These are phyloP conservation scores for Leccinum arenicola DNA, from an alignment of 768 basidiomycete species.

Conservation along the genomic window DNA sequence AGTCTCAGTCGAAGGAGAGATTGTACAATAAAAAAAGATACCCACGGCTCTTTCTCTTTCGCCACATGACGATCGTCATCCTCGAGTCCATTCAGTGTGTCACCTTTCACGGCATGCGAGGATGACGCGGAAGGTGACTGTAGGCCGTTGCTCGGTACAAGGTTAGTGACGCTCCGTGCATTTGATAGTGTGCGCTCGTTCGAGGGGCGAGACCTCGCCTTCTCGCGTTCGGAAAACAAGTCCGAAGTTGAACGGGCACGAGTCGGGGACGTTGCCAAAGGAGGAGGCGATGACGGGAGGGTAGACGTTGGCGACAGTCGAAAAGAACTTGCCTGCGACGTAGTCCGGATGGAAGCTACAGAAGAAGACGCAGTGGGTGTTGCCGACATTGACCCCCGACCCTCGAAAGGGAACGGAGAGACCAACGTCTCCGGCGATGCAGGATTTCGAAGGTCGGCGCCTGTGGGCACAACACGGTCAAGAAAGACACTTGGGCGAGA, in stretches of 20 bases:
- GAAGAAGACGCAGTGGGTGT: slow-evolving; percentile 52
- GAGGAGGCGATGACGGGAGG: slow-evolving; percentile 36
- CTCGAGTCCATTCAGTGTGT: slow-evolving; percentile 19
- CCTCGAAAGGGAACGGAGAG: slow-evolving; percentile 55
- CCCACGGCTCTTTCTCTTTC: slow-evolving; percentile 55
- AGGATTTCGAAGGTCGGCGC: slow-evolving; percentile 58
- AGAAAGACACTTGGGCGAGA: not conserved
- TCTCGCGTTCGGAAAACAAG: slow-evolving; percentile 43
- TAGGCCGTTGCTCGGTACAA: slow-evolving; percentile 19
- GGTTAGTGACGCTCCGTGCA: slow-evolving; percentile 28
- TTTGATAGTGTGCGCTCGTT: slow-evolving; percentile 31
- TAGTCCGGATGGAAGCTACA: slow-evolving; percentile 31
- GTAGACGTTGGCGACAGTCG: slow-evolving; percentile 33
- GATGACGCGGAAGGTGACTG: slow-evolving; percentile 17
- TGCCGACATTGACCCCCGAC: slow-evolving; percentile 42
- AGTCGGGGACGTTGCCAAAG: slow-evolving; percentile 45
- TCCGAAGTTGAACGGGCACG: slow-evolving; percentile 58
- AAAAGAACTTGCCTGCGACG: slow-evolving; percentile 30
- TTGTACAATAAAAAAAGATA: slow-evolving; percentile 8
- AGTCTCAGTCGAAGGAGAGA: slow-evolving; percentile 10
- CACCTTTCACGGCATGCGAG: slow-evolving; percentile 13
- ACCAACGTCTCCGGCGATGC: slow-evolving; percentile 63
- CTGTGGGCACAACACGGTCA: slow-evolving; percentile 26
- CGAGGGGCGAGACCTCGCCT: slow-evolving; percentile 26
- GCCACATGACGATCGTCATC: slow-evolving; percentile 24